Evolutionary conservation across 257 asterid genomes (phyloP).

Genomic region (Coffea eugenioides): DNA sequence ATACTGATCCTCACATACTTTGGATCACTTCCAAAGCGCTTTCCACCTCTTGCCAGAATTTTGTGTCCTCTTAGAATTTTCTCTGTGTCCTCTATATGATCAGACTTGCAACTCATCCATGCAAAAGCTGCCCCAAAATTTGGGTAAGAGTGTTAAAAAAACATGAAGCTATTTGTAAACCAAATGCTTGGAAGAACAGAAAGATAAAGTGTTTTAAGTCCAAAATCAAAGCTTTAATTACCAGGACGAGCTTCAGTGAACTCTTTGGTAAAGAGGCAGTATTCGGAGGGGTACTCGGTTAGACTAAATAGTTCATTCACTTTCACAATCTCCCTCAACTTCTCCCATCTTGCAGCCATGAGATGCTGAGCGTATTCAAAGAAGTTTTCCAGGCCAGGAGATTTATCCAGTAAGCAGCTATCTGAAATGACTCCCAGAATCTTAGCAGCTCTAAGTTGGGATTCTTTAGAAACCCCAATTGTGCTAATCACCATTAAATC

Average conservation of each 20-base stretch:
- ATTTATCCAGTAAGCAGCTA: conserved; percentile 42
- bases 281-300: conserved; percentile 44
- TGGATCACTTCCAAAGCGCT: conserved; percentile 50
- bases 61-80: conserved; percentile 48
- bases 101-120: conserved; percentile 65
- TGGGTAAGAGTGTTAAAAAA: neutral
- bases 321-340: conserved; percentile 37
- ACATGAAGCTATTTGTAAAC: neutral
- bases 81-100: conserved; percentile 47
- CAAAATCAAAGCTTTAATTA: conserved; percentile 15
- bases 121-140: conserved; percentile 61
- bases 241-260: conserved; percentile 58
- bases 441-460: conserved; percentile 75
- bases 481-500: conserved; percentile 66
- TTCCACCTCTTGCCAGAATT: conserved; percentile 59
- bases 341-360: conserved; percentile 66
- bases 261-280: conserved; percentile 48
- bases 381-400: conserved; percentile 40
- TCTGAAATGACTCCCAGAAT: conserved; percentile 48
- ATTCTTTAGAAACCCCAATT: conserved; percentile 86
- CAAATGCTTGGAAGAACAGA: neutral
- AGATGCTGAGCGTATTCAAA: conserved; percentile 38
- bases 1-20: conserved; percentile 65
- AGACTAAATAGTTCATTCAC: conserved; percentile 30
- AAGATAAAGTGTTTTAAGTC: neutral